Conservation (phyloP, 2,329 filamentous ascomycete species). For the Fusarium robinianum region DNA sequence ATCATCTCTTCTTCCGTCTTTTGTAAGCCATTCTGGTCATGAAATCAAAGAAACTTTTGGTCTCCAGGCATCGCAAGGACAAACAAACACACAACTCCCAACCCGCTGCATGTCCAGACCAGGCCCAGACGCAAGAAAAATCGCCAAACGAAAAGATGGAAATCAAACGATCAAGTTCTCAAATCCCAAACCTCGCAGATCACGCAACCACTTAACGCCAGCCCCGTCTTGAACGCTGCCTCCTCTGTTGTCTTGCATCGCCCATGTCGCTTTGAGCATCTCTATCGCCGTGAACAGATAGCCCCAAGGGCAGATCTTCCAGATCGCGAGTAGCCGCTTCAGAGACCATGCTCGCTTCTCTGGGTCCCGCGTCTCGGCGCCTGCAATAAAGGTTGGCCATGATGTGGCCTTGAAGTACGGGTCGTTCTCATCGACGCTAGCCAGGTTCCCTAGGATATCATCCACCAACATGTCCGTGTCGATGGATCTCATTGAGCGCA, state of each 20-base stretch:
- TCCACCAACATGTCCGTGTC: conserved; percentile 51
- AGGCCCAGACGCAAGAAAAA: conserved; percentile 10
- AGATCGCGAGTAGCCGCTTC: conserved; percentile 51
- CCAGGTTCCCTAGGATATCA: conserved; percentile 57
- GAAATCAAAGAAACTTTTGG: too few relatives aligned
- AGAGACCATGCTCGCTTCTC: conserved; percentile 57
- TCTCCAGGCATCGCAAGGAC: too few relatives aligned
- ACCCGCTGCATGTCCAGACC: conserved; percentile 11
- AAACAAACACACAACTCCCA: too few relatives aligned
- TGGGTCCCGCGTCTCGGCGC: conserved; percentile 56
- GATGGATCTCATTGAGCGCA: conserved; percentile 43
- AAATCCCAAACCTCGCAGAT: conserved; percentile 49
- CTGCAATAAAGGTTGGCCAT: conserved; percentile 64
- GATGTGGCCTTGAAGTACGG: conserved; percentile 62
- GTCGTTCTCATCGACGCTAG: conserved; percentile 52
- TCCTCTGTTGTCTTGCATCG: conserved; percentile 44
- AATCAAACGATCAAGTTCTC: conserved; percentile 53
- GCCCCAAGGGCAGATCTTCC: conserved; percentile 53
- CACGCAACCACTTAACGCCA: conserved; percentile 48
- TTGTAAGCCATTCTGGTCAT: too few relatives aligned
- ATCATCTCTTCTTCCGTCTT: too few relatives aligned
- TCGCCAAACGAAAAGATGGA: conserved; percentile 7
- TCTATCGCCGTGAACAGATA: conserved; percentile 57
- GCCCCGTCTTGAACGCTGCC: conserved; percentile 20
- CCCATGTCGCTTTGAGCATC: conserved; percentile 53